Evolutionary conservation across 495 filamentous ascomycete genomes (phyloP).

Genomic region (Penicillium soppii): DNA sequence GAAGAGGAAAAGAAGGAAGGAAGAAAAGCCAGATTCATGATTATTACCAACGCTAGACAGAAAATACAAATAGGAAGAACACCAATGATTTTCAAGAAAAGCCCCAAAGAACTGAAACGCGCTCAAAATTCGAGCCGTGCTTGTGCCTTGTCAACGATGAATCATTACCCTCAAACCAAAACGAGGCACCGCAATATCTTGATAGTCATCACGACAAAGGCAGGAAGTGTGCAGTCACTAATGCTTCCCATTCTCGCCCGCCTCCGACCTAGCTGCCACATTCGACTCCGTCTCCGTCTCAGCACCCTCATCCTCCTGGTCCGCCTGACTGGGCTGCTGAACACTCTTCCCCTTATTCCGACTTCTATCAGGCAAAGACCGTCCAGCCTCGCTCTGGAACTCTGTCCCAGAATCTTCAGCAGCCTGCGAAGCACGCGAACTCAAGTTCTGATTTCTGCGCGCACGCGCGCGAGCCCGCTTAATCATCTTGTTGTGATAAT

Average conservation of each 20-base stretch:
- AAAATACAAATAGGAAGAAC: background rate
- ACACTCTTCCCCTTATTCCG: constrained; percentile 25
- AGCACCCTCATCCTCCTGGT: constrained; percentile 13
- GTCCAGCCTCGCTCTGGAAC: constrained; percentile 23
- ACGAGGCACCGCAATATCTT: background rate
- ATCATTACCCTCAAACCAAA: background rate
- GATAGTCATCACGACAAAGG: background rate
- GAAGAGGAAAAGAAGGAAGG: too few relatives aligned
- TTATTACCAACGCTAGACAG: background rate
- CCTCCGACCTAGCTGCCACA: constrained; percentile 6
- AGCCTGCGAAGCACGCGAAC: constrained; percentile 9
- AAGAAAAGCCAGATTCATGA: background rate
- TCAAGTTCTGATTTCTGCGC: constrained; percentile 6
- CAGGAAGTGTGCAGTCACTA: background rate
- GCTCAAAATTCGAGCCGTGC: too few relatives aligned
- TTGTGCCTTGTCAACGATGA: too few relatives aligned
- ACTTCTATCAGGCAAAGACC: constrained; percentile 9
- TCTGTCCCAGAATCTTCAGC: constrained; percentile 29
- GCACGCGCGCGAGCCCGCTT: constrained; percentile 26
- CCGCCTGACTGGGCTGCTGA: constrained; percentile 9
- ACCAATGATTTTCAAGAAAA: constrained; percentile 3
- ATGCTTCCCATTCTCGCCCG: constrained; percentile 8
- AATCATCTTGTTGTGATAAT: constrained; percentile 45
- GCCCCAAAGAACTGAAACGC: background rate
- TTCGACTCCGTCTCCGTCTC: constrained; percentile 20